phyloP scores from a whole-genome alignment of 2,329 filamentous ascomycete genomes.

The Xylaria arbuscula region DNA sequence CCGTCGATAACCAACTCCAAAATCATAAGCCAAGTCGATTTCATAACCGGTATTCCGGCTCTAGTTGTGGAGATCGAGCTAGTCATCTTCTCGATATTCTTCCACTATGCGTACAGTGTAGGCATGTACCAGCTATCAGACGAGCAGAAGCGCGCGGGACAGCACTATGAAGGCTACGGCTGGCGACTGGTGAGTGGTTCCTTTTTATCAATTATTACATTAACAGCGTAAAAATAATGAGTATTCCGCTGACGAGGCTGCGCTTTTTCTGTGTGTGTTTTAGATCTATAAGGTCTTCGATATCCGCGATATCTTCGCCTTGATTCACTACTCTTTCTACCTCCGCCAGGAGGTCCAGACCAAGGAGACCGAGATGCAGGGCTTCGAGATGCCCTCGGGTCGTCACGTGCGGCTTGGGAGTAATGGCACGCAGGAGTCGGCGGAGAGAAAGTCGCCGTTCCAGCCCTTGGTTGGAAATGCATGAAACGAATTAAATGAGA shows the following conservation, averaged over 20 bases:
- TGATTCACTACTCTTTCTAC: constrained; percentile 27
- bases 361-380: constrained; percentile 18
- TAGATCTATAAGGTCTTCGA: constrained; percentile 36
- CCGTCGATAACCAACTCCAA: constrained; percentile 32
- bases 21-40: constrained; percentile 37
- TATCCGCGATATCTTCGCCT: constrained; percentile 28
- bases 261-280: neutral
- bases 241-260: constrained; percentile 5
- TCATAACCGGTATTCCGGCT: constrained; percentile 41
- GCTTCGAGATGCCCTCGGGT: neutral
- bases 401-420: neutral
- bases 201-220: neutral
- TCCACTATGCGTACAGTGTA: constrained; percentile 44
- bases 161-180: constrained; percentile 24
- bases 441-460: constrained; percentile 16
- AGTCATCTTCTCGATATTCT: constrained; percentile 43
- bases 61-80: constrained; percentile 39
- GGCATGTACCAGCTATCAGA: constrained; percentile 38
- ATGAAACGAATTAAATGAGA: neutral
- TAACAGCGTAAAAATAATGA: neutral
- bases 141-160: constrained; percentile 30
- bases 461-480: constrained; percentile 9
- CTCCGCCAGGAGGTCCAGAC: constrained; percentile 24
- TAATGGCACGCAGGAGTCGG: constrained; percentile 11
- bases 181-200: constrained; percentile 36